Evolutionary conservation across 441 rosid genomes (phyloP).

Genomic region (Cnidoscolus chayamansa): DNA sequence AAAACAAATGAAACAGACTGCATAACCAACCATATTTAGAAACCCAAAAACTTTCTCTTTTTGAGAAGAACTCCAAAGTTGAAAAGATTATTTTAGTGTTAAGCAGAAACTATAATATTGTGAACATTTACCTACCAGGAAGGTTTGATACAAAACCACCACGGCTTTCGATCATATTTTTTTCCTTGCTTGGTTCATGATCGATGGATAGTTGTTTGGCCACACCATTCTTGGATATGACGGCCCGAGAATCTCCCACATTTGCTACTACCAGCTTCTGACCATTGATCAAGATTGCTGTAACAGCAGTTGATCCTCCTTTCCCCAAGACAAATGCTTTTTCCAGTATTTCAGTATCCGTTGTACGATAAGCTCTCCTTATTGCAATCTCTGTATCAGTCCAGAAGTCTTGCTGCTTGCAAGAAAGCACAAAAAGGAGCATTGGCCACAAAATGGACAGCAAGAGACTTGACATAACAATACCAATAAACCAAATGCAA

Average conservation of each 20-base stretch:
- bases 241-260: conserved; percentile 91
- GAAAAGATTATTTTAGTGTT: not conserved
- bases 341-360: conserved; percentile 60
- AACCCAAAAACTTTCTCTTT: not conserved
- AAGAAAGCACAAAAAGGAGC: not conserved
- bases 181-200: conserved; percentile 81
- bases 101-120: not conserved
- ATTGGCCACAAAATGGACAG: not conserved
- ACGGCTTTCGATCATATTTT: conserved; percentile 56
- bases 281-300: conserved; percentile 73
- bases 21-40: not conserved
- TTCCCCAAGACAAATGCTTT: conserved; percentile 64
- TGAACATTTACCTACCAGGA: conserved; percentile 50
- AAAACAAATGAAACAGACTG: not conserved
- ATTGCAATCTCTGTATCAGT: conserved; percentile 64
- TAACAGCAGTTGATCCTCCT: conserved; percentile 96
- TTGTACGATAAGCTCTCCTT: conserved; percentile 61
- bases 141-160: conserved; percentile 88
- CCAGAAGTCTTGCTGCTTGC: conserved; percentile 66
- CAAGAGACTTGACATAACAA: not conserved
- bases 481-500: not conserved
- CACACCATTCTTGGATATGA: conserved; percentile 58
- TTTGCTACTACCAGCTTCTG: conserved; percentile 77
- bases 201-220: conserved; percentile 78
- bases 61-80: no score